Base-by-base conservation (phyloP, 2,329 filamentous ascomycete species). In the Scortechinia acanthostroma region DNA sequence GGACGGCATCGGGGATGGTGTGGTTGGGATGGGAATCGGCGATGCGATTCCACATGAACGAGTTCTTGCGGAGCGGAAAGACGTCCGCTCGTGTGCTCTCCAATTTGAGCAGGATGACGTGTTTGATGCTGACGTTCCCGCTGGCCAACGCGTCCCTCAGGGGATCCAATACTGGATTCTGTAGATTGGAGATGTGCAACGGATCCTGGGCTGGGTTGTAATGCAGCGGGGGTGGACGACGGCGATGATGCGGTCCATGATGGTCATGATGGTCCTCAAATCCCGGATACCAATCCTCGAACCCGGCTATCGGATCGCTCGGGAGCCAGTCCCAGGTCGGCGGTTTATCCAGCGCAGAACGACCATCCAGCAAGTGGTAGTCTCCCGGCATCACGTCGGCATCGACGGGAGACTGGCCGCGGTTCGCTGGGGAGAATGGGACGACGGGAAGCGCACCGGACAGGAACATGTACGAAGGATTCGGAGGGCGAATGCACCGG, bases 31-130 rank as follows among this genome's bases (percentile, higher is more conserved):
- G 48, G 10, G 55, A 46, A 17, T 53, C 50, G 4, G 48, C 42
- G 22, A 53, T 58, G 0, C 56, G 53, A 4, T 55, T 48, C 4
- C 49, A 52, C 17, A 62, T 56, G 45, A 55, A 53, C 40, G 54
- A 57, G 1, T 53, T 52, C 21, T 55, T 53, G 5, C 57, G 56
- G 16, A 61, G 47, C 1, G 59, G 59, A 44, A 61, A 62, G n/a
- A 61, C 53, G 43, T 62, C 58, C 1, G 50, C 53, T 4, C 59
- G 58, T 1, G 58, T 58, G 37, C 59, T 61, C 45, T 62, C 59
- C 5, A 62, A 45, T 17, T 59, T 61, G 3, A 62, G 21, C 17
- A 59, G 44, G 21, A 62, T 51, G 13, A 62, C 49, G 43, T 62
- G 59, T 46, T 61, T 60, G 44, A 62, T 58, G 23, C 56, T 57